Conservation (phyloP, 495 filamentous ascomycete genomes). For the Penicillium desertorum region DNA sequence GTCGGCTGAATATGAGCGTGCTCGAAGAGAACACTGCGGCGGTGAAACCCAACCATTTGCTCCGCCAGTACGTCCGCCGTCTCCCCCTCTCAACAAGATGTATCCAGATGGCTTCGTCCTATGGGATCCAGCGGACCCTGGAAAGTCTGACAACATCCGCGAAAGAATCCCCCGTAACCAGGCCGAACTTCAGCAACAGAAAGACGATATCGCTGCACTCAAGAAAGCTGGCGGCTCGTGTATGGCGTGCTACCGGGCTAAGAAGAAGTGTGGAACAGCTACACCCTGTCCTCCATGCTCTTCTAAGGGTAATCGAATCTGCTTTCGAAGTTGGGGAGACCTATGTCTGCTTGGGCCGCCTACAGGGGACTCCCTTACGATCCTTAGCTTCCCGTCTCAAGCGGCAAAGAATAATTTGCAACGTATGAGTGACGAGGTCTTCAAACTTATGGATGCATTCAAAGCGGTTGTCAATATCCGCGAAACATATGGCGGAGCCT, state of each 20-base stretch:
- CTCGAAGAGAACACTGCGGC: background rate
- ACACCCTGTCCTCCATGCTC: conserved; percentile 24
- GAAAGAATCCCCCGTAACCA: conserved; percentile 14
- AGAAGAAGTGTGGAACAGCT: conserved; percentile 28
- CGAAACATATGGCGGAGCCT: background rate
- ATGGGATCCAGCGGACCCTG: conserved; percentile 17
- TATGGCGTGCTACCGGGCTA: conserved; percentile 26
- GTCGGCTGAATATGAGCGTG: background rate
- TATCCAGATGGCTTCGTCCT: conserved; percentile 7
- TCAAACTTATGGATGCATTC: background rate
- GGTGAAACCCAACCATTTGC: background rate
- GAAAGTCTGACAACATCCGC: background rate
- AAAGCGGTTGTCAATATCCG: conserved; percentile 4
- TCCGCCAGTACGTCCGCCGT: background rate
- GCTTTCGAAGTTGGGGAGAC: conserved; percentile 20
- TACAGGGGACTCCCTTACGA: background rate
- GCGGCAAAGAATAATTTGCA: conserved; percentile 9
- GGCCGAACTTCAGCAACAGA: conserved; percentile 19
- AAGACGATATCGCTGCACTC: conserved; percentile 17
- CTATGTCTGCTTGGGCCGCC: conserved; percentile 10
- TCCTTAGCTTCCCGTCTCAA: conserved; percentile 1
- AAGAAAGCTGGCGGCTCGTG: conserved; percentile 31
- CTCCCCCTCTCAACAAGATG: background rate
- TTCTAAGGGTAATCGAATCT: conserved; percentile 9
- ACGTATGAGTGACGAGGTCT: background rate